A percentile compares a stretch with the other conserved stretches of the same genome.
phyloP scores from a whole-genome alignment of 2,329 filamentous ascomycete genomes.

The Diaporthe aspalathi region DNA sequence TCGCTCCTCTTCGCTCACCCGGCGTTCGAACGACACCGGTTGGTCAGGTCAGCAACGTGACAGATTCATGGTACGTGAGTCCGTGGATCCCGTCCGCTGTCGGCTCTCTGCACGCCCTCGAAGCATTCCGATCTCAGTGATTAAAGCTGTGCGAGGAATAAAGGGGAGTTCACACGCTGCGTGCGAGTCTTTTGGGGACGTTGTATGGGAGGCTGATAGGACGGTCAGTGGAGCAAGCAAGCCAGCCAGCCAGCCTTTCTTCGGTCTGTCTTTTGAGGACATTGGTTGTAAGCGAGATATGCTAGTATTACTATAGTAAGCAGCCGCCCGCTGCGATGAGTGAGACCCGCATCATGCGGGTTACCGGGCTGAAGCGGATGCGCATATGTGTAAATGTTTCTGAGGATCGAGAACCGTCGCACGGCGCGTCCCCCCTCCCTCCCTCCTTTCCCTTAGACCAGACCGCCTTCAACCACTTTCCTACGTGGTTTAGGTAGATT shows the following conservation, averaged over 20 bases:
- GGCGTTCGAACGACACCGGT: too few species aligned
- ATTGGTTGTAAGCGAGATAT: conserved; percentile 15
- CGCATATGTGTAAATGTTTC: not conserved
- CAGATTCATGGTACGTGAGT: too few species aligned
- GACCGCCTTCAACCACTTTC: not conserved
- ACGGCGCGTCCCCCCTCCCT: not conserved
- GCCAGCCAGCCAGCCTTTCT: not conserved
- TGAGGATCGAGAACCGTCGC: not conserved
- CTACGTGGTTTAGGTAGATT: not conserved
- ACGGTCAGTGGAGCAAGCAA: not conserved
- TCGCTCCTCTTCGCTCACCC: too few species aligned
- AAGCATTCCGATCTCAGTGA: too few species aligned
- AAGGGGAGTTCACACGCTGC: too few species aligned
- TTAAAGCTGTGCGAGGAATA: too few species aligned
- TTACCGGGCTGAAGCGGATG: conserved; percentile 12
- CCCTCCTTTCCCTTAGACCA: not conserved
- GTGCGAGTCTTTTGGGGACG: too few species aligned
- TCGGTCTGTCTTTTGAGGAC: not conserved
- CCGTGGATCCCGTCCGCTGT: too few species aligned
- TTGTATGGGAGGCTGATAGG: not conserved
- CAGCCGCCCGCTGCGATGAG: not conserved
- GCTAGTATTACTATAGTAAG: too few species aligned
- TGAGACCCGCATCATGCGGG: conserved; percentile 28
- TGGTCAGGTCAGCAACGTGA: not conserved
- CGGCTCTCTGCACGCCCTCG: not conserved